These are phyloP conservation scores for Didymella sp. DNA, from an alignment of 2,329 filamentous ascomycete genomes.

Conservation along the genomic window DNA sequence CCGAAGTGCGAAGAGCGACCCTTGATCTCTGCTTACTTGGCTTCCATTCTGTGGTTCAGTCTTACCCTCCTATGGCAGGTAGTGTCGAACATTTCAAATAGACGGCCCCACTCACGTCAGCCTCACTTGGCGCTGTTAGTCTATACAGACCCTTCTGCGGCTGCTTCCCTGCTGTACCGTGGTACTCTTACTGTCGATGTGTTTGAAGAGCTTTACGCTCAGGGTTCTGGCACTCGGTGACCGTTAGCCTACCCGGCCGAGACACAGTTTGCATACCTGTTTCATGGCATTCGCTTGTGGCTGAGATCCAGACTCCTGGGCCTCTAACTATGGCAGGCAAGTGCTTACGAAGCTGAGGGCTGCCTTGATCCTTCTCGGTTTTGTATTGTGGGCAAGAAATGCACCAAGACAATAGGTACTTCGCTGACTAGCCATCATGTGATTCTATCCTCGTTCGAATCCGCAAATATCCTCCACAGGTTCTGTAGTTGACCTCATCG, in stretches of 20 bases:
- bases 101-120: not conserved
- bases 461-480: too few relatives aligned
- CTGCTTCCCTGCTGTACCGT: not conserved
- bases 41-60: not conserved
- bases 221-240: not conserved
- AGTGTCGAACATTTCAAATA: not conserved
- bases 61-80: conserved; percentile 3
- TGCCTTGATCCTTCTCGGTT: not conserved
- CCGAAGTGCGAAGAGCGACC: not conserved
- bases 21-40: not conserved
- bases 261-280: not conserved
- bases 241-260: not conserved
- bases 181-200: not conserved
- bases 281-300: not conserved
- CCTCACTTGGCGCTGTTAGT: not conserved
- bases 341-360: not conserved
- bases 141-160: not conserved
- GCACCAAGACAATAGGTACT: not conserved
- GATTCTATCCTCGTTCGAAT: not conserved
- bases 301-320: not conserved
- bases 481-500: not conserved
- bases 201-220: not conserved
- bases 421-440: not conserved
- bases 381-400: not conserved
- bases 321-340: not conserved